These are phyloP conservation scores for Inga laurina DNA, from an alignment of 306 rosid genomes.

Conservation along the genomic window DNA sequence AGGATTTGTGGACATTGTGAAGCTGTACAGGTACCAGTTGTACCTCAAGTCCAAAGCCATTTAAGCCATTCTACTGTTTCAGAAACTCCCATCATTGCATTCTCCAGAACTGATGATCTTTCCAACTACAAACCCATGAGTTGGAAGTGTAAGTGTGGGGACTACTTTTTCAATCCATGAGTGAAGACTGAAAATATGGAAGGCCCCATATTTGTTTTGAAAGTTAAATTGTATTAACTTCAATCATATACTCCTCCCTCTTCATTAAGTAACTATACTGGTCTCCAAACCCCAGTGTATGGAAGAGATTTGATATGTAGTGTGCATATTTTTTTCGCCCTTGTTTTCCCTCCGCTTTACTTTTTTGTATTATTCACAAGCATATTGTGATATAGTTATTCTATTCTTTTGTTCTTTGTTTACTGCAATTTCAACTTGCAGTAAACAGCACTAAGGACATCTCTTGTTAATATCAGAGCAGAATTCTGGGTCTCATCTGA, in stretches of 20 bases:
- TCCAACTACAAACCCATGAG: constrained; percentile 86
- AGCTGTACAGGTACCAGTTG: constrained; percentile 80
- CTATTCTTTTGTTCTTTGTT: not conserved
- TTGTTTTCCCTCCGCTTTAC: constrained; percentile 13
- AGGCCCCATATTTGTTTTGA: constrained; percentile 14
- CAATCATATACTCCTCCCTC: constrained; percentile 2
- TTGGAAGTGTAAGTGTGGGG: constrained; percentile 89
- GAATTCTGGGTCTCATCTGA: not conserved
- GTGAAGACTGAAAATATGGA: constrained; percentile 4
- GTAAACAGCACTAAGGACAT: not conserved
- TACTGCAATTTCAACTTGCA: not conserved
- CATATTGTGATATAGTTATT: not conserved
- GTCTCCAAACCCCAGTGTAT: not conserved
- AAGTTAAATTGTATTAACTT: constrained; percentile 14
- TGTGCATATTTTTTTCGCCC: constrained; percentile 15
- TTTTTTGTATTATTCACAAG: constrained; percentile 4
- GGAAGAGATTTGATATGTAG: constrained; percentile 25
- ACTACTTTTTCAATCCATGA: constrained; percentile 70
- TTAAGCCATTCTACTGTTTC: constrained; percentile 32
- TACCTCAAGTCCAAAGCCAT: constrained; percentile 41
- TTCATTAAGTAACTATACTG: not conserved
- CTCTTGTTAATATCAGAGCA: constrained; percentile 6
- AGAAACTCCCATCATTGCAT: constrained; percentile 12
- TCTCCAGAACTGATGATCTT: constrained; percentile 57
- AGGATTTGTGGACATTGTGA: constrained; percentile 61